Evolutionary conservation across 2,329 filamentous ascomycete genomes (phyloP).

Genomic region (Blumeria hordei): DNA sequence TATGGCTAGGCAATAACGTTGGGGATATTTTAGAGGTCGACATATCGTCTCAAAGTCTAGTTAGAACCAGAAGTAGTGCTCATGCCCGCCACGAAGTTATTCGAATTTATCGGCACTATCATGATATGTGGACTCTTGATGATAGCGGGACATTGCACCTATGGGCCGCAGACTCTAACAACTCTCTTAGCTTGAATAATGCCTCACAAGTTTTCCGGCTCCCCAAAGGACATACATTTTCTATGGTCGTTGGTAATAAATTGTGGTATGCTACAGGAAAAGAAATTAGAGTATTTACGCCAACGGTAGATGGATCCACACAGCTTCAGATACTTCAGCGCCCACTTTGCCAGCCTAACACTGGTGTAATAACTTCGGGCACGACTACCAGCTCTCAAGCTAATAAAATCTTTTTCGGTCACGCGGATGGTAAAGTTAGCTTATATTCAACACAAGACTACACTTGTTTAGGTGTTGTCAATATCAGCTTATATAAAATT

Average conservation of each 20-base stretch:
- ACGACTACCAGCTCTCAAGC: conserved; percentile 49
- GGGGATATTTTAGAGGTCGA: conserved; percentile 85
- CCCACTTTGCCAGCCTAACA: conserved; percentile 44
- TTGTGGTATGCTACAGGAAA: conserved; percentile 79
- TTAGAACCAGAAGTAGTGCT: conserved; percentile 41
- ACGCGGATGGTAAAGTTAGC: conserved; percentile 79
- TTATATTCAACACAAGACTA: conserved; percentile 64
- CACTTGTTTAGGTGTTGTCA: conserved; percentile 55
- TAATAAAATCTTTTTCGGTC: conserved; percentile 69
- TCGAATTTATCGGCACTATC: conserved; percentile 64
- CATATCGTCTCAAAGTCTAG: conserved; percentile 45
- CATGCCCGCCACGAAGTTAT: conserved; percentile 61
- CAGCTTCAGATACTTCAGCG: conserved; percentile 54
- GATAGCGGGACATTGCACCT: conserved; percentile 69
- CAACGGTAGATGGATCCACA: conserved; percentile 38
- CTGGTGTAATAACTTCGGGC: conserved; percentile 73
- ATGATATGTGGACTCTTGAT: conserved; percentile 85
- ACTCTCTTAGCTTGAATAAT: conserved; percentile 48
- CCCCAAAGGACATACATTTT: conserved; percentile 64
- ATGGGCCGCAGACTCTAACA: conserved; percentile 54
- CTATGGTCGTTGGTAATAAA: conserved; percentile 61
- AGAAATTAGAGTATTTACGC: conserved; percentile 63
- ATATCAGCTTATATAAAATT: conserved; percentile 85
- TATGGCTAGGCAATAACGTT: conserved; percentile 79
- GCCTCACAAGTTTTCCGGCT: conserved; percentile 53